phyloP scores from a whole-genome alignment of 228 moss, liverwort and hornwort genomes.

The Sphagnum magellanicum region DNA sequence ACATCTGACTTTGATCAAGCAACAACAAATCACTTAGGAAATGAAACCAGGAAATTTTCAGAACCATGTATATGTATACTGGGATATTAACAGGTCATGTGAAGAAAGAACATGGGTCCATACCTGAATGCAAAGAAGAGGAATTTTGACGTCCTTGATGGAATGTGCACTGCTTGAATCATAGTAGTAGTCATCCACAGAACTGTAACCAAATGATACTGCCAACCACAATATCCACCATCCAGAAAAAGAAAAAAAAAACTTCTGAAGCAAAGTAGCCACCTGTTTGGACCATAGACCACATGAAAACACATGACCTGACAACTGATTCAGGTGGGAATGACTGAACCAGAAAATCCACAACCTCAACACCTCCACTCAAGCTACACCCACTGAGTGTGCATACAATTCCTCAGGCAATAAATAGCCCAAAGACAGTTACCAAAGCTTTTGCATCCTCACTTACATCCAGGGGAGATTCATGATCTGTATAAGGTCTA shows the following conservation, averaged over 20 bases:
- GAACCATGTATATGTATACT: not conserved
- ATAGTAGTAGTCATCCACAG: slow-evolving; percentile 87
- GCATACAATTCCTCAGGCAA: not conserved
- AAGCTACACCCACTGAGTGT: not conserved
- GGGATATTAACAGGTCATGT: too few relatives aligned
- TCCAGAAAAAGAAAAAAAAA: not conserved
- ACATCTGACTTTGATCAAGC: too few relatives aligned
- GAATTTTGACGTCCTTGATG: slow-evolving; percentile 79
- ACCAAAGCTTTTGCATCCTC: not conserved
- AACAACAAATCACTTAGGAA: too few relatives aligned
- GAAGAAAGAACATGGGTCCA: too few relatives aligned
- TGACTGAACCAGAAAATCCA: not conserved
- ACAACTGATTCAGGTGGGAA: not conserved
- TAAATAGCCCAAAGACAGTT: not conserved
- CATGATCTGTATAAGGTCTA: too few relatives aligned
- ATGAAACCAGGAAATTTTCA: not conserved
- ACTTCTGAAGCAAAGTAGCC: not conserved
- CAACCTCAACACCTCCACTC: too few relatives aligned
- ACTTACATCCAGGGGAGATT: too few relatives aligned
- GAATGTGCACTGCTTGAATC: slow-evolving; percentile 71
- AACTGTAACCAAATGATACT: slow-evolving; percentile 92
- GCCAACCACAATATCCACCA: slow-evolving; percentile 8
- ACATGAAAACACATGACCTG: not conserved
- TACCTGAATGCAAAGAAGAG: slow-evolving; percentile 94
- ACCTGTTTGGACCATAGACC: not conserved